Evolutionary conservation across 768 basidiomycete genomes (phyloP).

Genomic region (Russula emetica): DNA sequence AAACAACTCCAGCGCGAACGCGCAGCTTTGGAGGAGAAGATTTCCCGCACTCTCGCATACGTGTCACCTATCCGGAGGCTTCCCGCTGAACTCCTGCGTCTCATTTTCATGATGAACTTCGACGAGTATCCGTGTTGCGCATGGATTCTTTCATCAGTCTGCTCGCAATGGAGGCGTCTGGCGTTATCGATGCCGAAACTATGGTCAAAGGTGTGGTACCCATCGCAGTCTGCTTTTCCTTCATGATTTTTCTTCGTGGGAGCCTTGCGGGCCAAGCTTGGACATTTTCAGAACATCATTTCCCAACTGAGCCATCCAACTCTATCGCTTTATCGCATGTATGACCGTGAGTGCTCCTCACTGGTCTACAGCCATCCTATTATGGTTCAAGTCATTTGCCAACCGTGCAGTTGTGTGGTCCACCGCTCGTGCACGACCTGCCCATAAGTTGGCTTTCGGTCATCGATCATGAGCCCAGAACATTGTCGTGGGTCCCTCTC

Average conservation of each 20-base stretch:
- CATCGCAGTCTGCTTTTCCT: constrained; percentile 31
- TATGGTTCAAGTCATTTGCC: constrained; percentile 10
- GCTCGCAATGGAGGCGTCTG: constrained; percentile 59
- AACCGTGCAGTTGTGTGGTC: constrained; percentile 14
- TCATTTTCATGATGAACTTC: constrained; percentile 67
- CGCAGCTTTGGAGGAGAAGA: constrained; percentile 44
- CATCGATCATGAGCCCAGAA: constrained; percentile 16
- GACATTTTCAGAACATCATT: constrained; percentile 17
- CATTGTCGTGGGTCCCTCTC: constrained; percentile 3
- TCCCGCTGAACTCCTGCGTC: constrained; percentile 66
- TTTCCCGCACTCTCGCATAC: constrained; percentile 54
- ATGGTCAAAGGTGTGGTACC: constrained; percentile 64
- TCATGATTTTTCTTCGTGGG: constrained; percentile 16
- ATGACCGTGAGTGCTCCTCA: constrained; percentile 4
- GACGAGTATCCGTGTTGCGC: constrained; percentile 68
- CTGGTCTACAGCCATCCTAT: constrained; percentile 4
- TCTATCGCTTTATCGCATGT: constrained; percentile 23
- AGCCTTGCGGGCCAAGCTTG: constrained; percentile 17
- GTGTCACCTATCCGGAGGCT: constrained; percentile 68
- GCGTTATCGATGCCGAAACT: constrained; percentile 61
- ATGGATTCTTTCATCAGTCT: constrained; percentile 72
- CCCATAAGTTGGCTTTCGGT: constrained; percentile 9
- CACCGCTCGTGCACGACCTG: constrained; percentile 15
- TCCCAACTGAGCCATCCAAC: constrained; percentile 8
- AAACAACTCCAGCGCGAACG: constrained; percentile 50